These are phyloP conservation scores for Solanum dulcamara DNA, from an alignment of 257 asterid species.

Conservation along the genomic window DNA sequence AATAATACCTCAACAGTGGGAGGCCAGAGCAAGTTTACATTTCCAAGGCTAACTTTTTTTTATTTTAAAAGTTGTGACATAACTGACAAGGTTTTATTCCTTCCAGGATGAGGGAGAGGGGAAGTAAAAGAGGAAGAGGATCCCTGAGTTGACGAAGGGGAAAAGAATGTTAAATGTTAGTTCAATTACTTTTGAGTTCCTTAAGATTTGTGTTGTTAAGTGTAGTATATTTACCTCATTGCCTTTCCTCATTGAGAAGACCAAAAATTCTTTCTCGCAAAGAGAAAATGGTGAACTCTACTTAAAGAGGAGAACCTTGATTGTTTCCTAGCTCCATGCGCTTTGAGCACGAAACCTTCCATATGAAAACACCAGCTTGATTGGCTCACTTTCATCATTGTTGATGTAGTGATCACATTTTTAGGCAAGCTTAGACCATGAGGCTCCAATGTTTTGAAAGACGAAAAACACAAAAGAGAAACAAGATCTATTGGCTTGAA, in stretches of 20 bases:
- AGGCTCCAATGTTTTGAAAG: not conserved
- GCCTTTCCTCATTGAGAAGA: not conserved
- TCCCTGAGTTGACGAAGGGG: not conserved
- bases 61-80: not conserved
- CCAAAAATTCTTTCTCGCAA: not conserved
- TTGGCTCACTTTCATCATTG: not conserved
- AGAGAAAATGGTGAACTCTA: not conserved
- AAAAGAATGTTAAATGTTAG: not conserved
- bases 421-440: not conserved
- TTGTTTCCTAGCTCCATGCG: not conserved
- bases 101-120: not conserved
- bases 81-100: not conserved
- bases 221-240: not conserved
- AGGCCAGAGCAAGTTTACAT: not conserved
- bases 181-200: not conserved
- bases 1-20: not conserved
- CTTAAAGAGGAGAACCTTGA: not conserved
- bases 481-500: not conserved
- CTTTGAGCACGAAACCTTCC: not conserved
- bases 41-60: not conserved
- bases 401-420: not conserved
- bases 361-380: not conserved
- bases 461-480: not conserved
- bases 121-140: not conserved
- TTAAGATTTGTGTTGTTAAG: not conserved